These are phyloP conservation scores for Diversispora epigaea DNA, from an alignment of 192 early-diverging fungal species.

Conservation along the genomic window DNA sequence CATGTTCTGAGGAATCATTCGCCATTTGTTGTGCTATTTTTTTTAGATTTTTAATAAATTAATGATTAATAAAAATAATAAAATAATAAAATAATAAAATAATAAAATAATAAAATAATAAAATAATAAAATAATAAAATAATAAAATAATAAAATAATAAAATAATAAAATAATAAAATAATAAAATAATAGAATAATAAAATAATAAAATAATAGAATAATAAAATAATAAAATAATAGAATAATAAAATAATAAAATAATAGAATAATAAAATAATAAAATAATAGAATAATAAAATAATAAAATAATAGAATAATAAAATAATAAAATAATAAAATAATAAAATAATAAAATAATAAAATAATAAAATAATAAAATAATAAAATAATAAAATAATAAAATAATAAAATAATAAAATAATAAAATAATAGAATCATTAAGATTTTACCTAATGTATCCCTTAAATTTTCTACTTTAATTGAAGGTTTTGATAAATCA, in stretches of 20 bases:
- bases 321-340: background rate
- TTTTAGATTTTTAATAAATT: background rate
- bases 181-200: background rate
- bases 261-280: background rate
- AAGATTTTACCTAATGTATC: slow-evolving; percentile 15
- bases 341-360: background rate
- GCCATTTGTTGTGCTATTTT: background rate
- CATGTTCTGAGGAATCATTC: slow-evolving; percentile 29
- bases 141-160: background rate
- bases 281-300: background rate
- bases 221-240: background rate
- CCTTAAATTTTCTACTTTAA: slow-evolving; percentile 9
- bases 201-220: background rate
- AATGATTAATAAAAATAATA: background rate
- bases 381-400: background rate
- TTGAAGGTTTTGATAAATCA: slow-evolving; percentile 9
- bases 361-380: background rate
- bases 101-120: background rate
- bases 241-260: background rate
- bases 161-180: too few relatives aligned
- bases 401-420: background rate
- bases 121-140: background rate
- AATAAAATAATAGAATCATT: background rate
- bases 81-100: background rate
- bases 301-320: too few relatives aligned